A percentile compares a stretch with the other conserved stretches of the same genome.
phyloP scores from a whole-genome alignment of 257 asterid species.

The Jacaranda copaia region DNA sequence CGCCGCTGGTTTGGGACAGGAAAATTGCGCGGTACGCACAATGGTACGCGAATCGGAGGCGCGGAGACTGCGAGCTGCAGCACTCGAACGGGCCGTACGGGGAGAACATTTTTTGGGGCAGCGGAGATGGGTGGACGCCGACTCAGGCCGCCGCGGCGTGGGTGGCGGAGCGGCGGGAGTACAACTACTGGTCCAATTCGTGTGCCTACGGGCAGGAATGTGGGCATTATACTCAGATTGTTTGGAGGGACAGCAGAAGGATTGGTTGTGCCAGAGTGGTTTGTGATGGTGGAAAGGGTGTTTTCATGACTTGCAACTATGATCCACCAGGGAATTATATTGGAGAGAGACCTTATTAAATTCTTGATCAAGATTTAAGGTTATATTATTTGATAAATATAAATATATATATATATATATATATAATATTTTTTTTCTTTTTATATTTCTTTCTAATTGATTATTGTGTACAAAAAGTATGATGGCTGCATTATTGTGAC shows the following conservation, averaged over 20 bases:
- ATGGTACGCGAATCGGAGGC: slow-evolving; percentile 40
- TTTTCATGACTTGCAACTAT: slow-evolving; percentile 55
- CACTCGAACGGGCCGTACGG: slow-evolving; percentile 58
- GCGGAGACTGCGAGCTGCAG: slow-evolving; percentile 46
- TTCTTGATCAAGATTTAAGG: too few species aligned
- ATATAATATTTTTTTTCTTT: neutral
- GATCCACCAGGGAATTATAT: slow-evolving; percentile 60
- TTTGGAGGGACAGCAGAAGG: slow-evolving; percentile 49
- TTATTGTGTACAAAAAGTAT: neutral
- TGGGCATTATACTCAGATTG: slow-evolving; percentile 59
- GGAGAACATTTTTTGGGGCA: slow-evolving; percentile 61
- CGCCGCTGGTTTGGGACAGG: slow-evolving; percentile 49
- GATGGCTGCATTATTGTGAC: neutral
- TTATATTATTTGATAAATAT: neutral
- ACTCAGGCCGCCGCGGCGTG: slow-evolving; percentile 52
- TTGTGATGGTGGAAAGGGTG: slow-evolving; percentile 46
- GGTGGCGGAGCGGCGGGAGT: slow-evolving; percentile 46
- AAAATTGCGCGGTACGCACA: slow-evolving; percentile 37
- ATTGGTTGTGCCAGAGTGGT: slow-evolving; percentile 55
- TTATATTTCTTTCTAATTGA: neutral
- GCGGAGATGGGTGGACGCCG: slow-evolving; percentile 53
- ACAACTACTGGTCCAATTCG: slow-evolving; percentile 47
- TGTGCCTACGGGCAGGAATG: slow-evolving; percentile 46
- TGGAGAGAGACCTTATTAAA: slow-evolving; percentile 54
- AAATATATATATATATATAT: neutral